phyloP scores from a whole-genome alignment of 2,329 filamentous ascomycete genomes.

The Akanthomyces lecanii region DNA sequence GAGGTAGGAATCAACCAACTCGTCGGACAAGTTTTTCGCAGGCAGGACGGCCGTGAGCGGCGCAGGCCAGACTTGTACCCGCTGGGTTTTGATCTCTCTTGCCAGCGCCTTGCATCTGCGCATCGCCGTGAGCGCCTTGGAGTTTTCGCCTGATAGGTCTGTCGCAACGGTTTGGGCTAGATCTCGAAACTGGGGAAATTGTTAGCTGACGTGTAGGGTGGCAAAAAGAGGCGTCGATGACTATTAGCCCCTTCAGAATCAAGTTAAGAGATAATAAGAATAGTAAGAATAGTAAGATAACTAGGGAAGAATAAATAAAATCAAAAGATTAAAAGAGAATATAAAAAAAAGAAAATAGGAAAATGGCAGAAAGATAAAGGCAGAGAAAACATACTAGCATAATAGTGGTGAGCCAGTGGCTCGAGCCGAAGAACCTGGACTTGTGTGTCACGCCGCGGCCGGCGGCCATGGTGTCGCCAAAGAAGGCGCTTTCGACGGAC shows the following conservation, averaged over 20 bases:
- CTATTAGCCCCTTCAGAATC: too few relatives aligned
- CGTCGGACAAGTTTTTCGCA: slow-evolving; percentile 39
- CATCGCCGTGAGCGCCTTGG: slow-evolving; percentile 34
- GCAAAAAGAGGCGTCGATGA: too few relatives aligned
- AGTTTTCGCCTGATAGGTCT: slow-evolving; percentile 32
- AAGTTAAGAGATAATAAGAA: too few relatives aligned
- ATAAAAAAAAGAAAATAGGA: too few relatives aligned
- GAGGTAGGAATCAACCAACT: slow-evolving; percentile 48
- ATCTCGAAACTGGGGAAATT: slow-evolving; percentile 35
- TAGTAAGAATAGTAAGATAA: too few relatives aligned
- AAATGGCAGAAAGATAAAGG: too few relatives aligned
- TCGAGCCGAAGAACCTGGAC: slow-evolving; percentile 51
- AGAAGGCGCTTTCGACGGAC: slow-evolving; percentile 33
- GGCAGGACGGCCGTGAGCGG: slow-evolving; percentile 43
- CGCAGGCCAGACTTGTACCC: slow-evolving; percentile 45
- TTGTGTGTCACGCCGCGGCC: slow-evolving; percentile 48
- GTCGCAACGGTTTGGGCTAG: slow-evolving; percentile 43
- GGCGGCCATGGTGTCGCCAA: slow-evolving; percentile 32
- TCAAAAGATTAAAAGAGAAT: too few relatives aligned
- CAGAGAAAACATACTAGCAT: slow-evolving; percentile 34
- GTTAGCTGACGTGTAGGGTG: slow-evolving; percentile 9
- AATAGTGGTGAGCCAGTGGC: slow-evolving; percentile 50
- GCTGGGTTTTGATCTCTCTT: slow-evolving; percentile 46
- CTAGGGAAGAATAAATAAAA: too few relatives aligned
- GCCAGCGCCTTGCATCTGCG: slow-evolving; percentile 50